Evolutionary conservation across 768 basidiomycete species (phyloP), one percentile per base, ranked within the genome.

Genomic region (Pisolithus sp.): DNA sequence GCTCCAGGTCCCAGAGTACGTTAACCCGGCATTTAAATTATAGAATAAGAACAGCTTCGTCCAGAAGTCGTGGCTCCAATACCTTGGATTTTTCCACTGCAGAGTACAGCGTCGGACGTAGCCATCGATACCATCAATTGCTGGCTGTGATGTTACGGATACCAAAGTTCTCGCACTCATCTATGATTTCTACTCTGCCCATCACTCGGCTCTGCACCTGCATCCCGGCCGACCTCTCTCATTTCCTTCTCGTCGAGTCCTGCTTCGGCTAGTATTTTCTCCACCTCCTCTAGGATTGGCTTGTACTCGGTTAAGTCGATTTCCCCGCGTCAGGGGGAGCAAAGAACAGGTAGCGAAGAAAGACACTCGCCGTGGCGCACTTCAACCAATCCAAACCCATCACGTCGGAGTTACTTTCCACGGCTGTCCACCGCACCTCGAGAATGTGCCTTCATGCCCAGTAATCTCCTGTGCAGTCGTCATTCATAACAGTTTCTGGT

Each of bases 211-310:
- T 49, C 61, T 52, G 64, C 48, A 69, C 74, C 76, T 17, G 71
- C 76, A 4, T 81, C 82, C 21, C 77, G 77, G 53, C 70, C 72
- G 12, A 36, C 31, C 23, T 47, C 46, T 58, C 74, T 74, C 78
- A 90, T 87, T 59, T 91, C 89, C 20, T 88, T 85, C 54, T 88
- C 86, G 52, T 93, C 89, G 48, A 93, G 66, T 0, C 90, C 92
- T 0, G 93, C 91, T 58, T 90, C 89, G 9, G 78, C 80, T 47
- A 92, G 66, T 40, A 93, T 93, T 57, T 78, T 85, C 62, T 91
- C 89, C 3, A 92, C 85, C 62, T 93, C 88, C 55, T 83, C 72
- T 17, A 93, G 66, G 6, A 89, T 76, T 0, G 91, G 93, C 60
- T 91, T 89, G 62, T 95, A 95, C 36, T 72, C 73, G 18, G 69